phyloP scores from a whole-genome alignment of 192 early-diverging fungal species.

The Podila verticillata region DNA sequence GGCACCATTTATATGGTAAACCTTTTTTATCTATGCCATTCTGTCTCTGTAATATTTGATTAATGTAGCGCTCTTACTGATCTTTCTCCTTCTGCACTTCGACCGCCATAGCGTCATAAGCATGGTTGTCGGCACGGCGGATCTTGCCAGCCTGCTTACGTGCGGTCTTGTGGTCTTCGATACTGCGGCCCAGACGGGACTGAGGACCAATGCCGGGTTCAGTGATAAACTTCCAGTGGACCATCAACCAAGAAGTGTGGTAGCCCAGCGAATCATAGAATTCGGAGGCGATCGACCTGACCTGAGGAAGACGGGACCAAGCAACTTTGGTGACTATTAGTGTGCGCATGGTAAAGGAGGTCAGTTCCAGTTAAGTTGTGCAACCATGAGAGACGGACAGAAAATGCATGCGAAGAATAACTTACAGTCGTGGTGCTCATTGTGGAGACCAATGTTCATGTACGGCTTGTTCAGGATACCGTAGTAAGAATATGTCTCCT shows the following conservation, averaged over 20 bases:
- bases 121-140: slow-evolving; percentile 43
- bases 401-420: slow-evolving; percentile 15
- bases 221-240: slow-evolving; percentile 86
- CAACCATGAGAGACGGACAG: no score
- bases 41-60: no score
- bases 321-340: slow-evolving; percentile 67
- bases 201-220: slow-evolving; percentile 81
- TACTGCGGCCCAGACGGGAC: slow-evolving; percentile 77
- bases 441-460: slow-evolving; percentile 98
- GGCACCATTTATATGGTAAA: no score
- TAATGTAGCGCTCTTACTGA: background rate
- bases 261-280: slow-evolving; percentile 88
- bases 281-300: slow-evolving; percentile 84
- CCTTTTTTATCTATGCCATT: no score
- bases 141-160: slow-evolving; percentile 70
- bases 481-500: slow-evolving; percentile 99
- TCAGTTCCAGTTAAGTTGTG: no score
- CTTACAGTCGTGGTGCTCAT: slow-evolving; percentile 98
- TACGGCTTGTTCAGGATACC: slow-evolving; percentile 86
- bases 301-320: slow-evolving; percentile 85
- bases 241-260: slow-evolving; percentile 88
- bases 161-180: slow-evolving; percentile 77
- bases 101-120: slow-evolving; percentile 45
- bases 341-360: no score
- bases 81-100: slow-evolving; percentile 37